A percentile compares a stretch with the other conserved stretches of the same genome.
phyloP scores from a whole-genome alignment of 208 protist species.

The Angomonas desouzai region DNA sequence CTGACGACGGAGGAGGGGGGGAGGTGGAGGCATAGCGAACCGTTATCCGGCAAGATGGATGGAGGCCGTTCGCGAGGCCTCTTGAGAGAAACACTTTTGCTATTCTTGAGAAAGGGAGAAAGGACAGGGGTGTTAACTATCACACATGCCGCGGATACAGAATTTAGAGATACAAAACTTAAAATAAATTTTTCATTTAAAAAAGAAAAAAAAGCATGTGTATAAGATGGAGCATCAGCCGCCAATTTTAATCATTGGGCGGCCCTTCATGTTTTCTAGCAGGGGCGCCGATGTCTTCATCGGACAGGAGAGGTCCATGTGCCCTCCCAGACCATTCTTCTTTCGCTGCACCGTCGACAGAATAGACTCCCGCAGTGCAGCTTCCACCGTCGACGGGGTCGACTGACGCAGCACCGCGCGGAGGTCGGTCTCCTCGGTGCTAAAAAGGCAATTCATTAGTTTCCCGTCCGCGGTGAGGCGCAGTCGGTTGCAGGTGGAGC shows the following conservation, averaged over 20 bases:
- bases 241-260: neutral
- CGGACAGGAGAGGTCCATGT: neutral
- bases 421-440: neutral
- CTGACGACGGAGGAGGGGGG: neutral
- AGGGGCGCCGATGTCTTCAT: neutral
- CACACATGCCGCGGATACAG: too few species aligned
- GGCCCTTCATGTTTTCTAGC: neutral
- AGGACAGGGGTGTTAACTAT: neutral
- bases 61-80: neutral
- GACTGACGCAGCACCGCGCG: neutral
- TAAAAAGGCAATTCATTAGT: slow-evolving; percentile 1
- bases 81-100: neutral
- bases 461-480: slow-evolving; percentile 3
- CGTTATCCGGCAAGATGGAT: neutral
- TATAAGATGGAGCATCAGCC: too few species aligned
- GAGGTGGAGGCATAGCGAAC: neutral
- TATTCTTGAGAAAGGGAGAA: neutral
- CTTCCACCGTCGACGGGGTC: neutral
- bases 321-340: neutral
- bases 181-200: neutral
- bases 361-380: neutral
- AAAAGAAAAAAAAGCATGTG: slow-evolving; percentile 4
- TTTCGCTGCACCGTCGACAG: neutral
- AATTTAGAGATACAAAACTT: neutral
- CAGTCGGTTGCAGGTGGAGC: neutral